A percentile compares a stretch with the other conserved stretches of the same genome.
phyloP scores from a whole-genome alignment of 257 asterid genomes.

The Solanum medicagineum region DNA sequence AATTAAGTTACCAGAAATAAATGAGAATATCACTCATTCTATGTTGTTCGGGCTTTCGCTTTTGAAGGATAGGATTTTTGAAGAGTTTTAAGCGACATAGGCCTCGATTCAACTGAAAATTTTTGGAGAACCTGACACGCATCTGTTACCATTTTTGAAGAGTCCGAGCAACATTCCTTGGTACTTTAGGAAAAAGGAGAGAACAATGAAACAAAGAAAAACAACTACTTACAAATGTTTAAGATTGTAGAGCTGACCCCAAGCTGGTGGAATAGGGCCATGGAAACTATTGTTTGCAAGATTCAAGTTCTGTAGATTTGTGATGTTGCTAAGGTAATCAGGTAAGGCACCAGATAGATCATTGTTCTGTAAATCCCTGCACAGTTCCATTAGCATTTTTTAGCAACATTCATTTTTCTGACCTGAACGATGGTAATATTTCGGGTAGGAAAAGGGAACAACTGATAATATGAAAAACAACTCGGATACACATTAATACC shows the following conservation, averaged over 20 bases:
- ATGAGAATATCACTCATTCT: not conserved
- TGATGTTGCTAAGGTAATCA: constrained; percentile 48
- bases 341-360: constrained; percentile 57
- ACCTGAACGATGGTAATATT: not conserved
- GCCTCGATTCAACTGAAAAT: not conserved
- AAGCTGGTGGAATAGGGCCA: constrained; percentile 65
- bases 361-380: constrained; percentile 74
- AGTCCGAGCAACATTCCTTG: not conserved
- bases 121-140: not conserved
- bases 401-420: not conserved
- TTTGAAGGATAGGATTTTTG: not conserved
- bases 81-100: not conserved
- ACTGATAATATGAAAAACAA: not conserved
- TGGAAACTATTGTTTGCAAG: constrained; percentile 53
- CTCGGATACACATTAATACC: not conserved
- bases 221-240: constrained; percentile 47
- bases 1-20: not conserved
- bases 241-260: constrained; percentile 59
- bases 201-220: not conserved
- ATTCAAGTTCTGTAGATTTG: constrained; percentile 49
- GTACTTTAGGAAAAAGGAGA: not conserved
- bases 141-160: not conserved
- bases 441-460: not conserved
- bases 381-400: not conserved
- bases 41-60: not conserved